phyloP scores from a whole-genome alignment of 2,329 filamentous ascomycete species.

The Fusarium oxysporum region DNA sequence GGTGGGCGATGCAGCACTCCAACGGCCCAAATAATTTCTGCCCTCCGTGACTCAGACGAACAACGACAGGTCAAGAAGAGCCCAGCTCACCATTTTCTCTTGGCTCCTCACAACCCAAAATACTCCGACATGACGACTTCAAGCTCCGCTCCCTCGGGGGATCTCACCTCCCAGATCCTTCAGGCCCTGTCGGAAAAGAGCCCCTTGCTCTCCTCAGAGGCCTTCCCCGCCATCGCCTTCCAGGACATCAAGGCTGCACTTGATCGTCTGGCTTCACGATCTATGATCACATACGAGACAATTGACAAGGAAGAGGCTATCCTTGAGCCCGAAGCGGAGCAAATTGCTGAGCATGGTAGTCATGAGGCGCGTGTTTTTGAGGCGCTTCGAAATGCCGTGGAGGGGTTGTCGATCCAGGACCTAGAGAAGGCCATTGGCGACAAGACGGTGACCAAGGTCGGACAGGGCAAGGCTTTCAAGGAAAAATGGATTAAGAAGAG shows the following conservation, averaged over 20 bases:
- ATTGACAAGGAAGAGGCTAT: conserved; percentile 81
- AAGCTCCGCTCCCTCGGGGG: conserved; percentile 55
- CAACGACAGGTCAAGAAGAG: conserved; percentile 28
- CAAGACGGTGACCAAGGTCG: conserved; percentile 81
- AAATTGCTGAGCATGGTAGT: conserved; percentile 79
- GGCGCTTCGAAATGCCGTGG: conserved; percentile 75
- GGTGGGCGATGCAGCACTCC: conserved; percentile 33
- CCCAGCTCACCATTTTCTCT: conserved; percentile 21
- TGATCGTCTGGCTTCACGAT: conserved; percentile 84
- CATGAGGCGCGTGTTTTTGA: conserved; percentile 87
- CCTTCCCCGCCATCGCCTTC: conserved; percentile 75
- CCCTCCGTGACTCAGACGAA: conserved; percentile 44
- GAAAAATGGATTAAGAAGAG: conserved; percentile 77
- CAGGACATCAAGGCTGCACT: conserved; percentile 85
- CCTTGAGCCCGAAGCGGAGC: conserved; percentile 79
- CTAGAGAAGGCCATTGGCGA: conserved; percentile 77
- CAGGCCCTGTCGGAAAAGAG: conserved; percentile 72
- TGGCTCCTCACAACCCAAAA: conserved; percentile 14
- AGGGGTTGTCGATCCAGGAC: conserved; percentile 84
- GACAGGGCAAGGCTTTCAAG: conserved; percentile 95
- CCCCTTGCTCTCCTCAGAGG: conserved; percentile 74
- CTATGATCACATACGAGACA: conserved; percentile 88
- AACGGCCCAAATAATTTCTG: conserved; percentile 43
- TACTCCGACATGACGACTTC: conserved; percentile 57
- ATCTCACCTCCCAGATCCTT: conserved; percentile 74